Evolutionary conservation across 306 rosid genomes (phyloP).

Genomic region (Acacia confusa): DNA sequence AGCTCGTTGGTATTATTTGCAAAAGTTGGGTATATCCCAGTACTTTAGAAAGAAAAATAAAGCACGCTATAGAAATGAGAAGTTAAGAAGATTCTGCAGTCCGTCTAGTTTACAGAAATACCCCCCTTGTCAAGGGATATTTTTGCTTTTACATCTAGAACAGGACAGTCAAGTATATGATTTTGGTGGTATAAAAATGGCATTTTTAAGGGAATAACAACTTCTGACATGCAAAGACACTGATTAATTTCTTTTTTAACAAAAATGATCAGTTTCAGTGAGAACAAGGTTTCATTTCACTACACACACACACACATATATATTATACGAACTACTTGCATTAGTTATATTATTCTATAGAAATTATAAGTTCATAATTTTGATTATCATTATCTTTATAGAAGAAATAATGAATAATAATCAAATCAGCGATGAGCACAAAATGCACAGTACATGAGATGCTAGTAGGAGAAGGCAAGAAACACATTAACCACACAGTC

Average conservation of each 20-base stretch:
- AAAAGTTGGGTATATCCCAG: not conserved
- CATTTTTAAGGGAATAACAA: not conserved
- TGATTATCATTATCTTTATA: not conserved
- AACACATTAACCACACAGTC: constrained; percentile 11
- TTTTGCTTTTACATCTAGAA: not conserved
- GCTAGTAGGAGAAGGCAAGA: constrained; percentile 5
- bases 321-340: not conserved
- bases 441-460: not conserved
- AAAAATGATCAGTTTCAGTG: not conserved
- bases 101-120: not conserved
- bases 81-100: not conserved
- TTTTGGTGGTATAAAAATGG: not conserved
- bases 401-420: not conserved
- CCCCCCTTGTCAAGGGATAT: not conserved
- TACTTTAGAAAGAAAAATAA: not conserved
- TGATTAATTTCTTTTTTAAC: not conserved
- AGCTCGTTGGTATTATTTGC: not conserved
- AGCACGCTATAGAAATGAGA: not conserved
- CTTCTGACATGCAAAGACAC: not conserved
- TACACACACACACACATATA: too few species aligned
- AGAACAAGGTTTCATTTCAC: not conserved
- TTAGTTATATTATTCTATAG: not conserved
- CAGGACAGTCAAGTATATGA: not conserved
- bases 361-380: not conserved
- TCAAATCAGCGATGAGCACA: not conserved